Evolutionary conservation across 345 rosid species (phyloP).

Genomic region (Syzygium aqueum): DNA sequence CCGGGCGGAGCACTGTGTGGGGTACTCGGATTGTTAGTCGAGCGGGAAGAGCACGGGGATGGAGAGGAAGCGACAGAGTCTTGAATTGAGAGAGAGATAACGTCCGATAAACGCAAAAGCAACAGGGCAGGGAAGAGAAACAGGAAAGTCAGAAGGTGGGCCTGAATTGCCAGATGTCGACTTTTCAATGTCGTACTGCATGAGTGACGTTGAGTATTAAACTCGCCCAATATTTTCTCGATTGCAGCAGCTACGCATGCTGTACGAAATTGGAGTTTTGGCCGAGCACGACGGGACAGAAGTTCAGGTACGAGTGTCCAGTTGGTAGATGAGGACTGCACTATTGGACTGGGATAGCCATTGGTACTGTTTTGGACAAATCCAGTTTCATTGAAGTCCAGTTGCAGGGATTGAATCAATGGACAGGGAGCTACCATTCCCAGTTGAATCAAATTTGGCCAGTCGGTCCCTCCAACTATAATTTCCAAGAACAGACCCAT

Average conservation of each 20-base stretch:
- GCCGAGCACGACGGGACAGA: background rate
- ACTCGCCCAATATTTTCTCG: too few relatives aligned
- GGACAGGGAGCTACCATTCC: background rate
- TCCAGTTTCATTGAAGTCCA: background rate
- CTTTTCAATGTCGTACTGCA: too few relatives aligned
- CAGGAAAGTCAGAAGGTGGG: too few relatives aligned
- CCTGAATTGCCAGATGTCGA: too few relatives aligned
- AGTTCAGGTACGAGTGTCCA: background rate
- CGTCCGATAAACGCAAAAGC: too few relatives aligned
- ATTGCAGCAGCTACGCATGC: background rate
- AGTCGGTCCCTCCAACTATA: background rate
- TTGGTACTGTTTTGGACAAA: background rate
- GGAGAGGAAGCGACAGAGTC: too few relatives aligned
- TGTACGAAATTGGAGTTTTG: background rate
- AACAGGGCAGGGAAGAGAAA: too few relatives aligned
- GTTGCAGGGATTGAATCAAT: background rate
- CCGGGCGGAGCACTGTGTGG: too few relatives aligned
- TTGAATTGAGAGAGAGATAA: too few relatives aligned
- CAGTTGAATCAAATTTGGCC: background rate
- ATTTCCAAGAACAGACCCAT: background rate
- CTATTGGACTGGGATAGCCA: background rate
- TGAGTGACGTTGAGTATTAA: too few relatives aligned
- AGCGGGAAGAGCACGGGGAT: too few relatives aligned
- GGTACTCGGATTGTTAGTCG: too few relatives aligned
- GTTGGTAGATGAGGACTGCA: background rate